Base-by-base conservation (phyloP, 805 yeast species). In the Dipodascopsis tothii region DNA sequence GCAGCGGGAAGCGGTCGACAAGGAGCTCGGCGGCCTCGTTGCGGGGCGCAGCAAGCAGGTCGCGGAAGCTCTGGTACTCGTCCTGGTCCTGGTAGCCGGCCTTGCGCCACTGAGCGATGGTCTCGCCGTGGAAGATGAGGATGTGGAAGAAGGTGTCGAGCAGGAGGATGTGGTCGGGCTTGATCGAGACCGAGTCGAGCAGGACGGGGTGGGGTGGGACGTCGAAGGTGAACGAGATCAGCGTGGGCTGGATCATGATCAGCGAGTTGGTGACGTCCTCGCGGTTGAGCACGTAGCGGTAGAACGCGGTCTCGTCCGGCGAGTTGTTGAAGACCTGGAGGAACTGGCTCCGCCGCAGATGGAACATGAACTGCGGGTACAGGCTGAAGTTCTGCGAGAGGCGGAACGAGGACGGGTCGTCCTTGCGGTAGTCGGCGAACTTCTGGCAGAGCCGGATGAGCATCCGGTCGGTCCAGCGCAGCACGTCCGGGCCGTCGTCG, bases 221-320 rank as follows among this genome's bases (percentile, higher is more conserved):
- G 59, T 81, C 86, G 63, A 87, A 78, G 44, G 81, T 74, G 64
- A 81, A 90, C 33, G 95, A 77, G 2, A 90, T 82, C 63, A 92
- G 75, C 0, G 97, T 86, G 45, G 99, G 99, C 69, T 92, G 98
- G 54, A 92, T 90, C 96, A 92, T 92, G 51, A 88, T 84, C 61
- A 92, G 71, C 16, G 96, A 84, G 68, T 90, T 92, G 52, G 83
- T 81, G 35, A 90, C 83, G 62, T 92, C 96, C 60, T 92, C 96
- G 53, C 90, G 80, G 61, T 84, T 75, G 61, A 92, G 76, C 16
- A 86, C 81, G 64, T 92, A 98, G 63, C 96, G 80, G 67, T 90
- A 86, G 66, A 88, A 92, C 32, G 96, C 95, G 35, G 97, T 87
- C 70, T 92, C 99, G 70, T 92, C 99, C 1, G 98, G 98, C 4